Conservation (phyloP, 345 rosid genomes). For the Populus ilicifolia region DNA sequence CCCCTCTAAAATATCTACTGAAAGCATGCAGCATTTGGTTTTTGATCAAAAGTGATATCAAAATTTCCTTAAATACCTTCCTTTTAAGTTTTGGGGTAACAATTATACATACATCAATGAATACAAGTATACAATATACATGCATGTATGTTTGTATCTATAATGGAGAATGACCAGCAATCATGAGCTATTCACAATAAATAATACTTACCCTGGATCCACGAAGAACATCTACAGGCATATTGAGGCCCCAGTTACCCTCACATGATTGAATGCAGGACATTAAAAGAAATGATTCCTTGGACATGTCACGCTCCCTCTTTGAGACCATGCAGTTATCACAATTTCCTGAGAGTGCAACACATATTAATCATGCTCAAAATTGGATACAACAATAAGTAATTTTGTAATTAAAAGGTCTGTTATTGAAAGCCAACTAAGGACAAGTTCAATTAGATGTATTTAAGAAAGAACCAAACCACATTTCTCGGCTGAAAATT, state of each 20-base stretch:
- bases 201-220: conserved; percentile 45
- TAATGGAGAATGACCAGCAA: background rate
- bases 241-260: conserved; percentile 46
- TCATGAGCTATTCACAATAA: background rate
- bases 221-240: conserved; percentile 47
- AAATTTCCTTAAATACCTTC: no score
- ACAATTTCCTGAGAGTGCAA: conserved; percentile 41
- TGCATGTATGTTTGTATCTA: no score
- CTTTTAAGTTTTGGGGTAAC: no score
- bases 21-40: no score
- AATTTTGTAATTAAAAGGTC: background rate
- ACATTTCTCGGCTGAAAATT: conserved; percentile 32
- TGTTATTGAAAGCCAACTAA: background rate
- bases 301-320: conserved; percentile 39
- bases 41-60: no score
- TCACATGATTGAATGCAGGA: conserved; percentile 35
- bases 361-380: conserved; percentile 1
- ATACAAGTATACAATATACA: no score
- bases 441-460: background rate
- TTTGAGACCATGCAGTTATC: conserved; percentile 39
- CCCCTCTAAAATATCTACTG: no score
- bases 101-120: no score
- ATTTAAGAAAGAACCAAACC: conserved; percentile 24
- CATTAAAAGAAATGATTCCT: conserved; percentile 42
- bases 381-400: background rate